Evolutionary conservation across 495 filamentous ascomycete species (phyloP).

Genomic region (Apodospora peruviana): DNA sequence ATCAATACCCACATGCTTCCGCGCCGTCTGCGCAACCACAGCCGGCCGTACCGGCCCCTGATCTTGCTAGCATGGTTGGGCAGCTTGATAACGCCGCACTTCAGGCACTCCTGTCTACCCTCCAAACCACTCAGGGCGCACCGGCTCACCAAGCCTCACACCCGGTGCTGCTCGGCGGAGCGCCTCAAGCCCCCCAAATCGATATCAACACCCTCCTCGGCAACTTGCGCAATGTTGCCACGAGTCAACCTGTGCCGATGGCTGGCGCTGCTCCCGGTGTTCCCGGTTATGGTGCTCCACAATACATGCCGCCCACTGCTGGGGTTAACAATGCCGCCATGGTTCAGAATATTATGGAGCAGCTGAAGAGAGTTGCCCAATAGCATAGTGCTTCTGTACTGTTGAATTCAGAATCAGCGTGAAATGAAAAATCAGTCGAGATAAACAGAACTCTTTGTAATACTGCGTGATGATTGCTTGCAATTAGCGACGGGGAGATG

Average conservation of each 20-base stretch:
- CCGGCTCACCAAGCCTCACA: slow-evolving; percentile 43
- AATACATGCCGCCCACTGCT: neutral
- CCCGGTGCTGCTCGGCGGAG: slow-evolving; percentile 32
- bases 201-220: slow-evolving; percentile 25
- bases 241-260: slow-evolving; percentile 11
- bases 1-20: slow-evolving; percentile 21
- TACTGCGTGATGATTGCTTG: neutral
- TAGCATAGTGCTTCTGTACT: neutral
- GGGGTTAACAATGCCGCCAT: slow-evolving; percentile 18
- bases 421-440: neutral
- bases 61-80: slow-evolving; percentile 50
- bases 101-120: slow-evolving; percentile 63
- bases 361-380: slow-evolving; percentile 15
- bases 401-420: neutral
- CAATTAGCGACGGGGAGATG: too few species aligned
- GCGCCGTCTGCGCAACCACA: slow-evolving; percentile 29
- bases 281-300: slow-evolving; percentile 9
- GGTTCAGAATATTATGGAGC: slow-evolving; percentile 22
- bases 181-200: slow-evolving; percentile 21
- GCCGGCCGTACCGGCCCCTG: slow-evolving; percentile 34
- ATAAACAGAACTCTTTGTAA: neutral
- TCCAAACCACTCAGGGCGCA: slow-evolving; percentile 46
- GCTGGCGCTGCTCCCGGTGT: slow-evolving; percentile 11
- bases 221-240: slow-evolving; percentile 12
- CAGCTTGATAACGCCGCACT: slow-evolving; percentile 65